Percentiles rank a stretch among this genome's conserved stretches.
phyloP scores from a whole-genome alignment of 257 asterid species.

The Jacaranda copaia region DNA sequence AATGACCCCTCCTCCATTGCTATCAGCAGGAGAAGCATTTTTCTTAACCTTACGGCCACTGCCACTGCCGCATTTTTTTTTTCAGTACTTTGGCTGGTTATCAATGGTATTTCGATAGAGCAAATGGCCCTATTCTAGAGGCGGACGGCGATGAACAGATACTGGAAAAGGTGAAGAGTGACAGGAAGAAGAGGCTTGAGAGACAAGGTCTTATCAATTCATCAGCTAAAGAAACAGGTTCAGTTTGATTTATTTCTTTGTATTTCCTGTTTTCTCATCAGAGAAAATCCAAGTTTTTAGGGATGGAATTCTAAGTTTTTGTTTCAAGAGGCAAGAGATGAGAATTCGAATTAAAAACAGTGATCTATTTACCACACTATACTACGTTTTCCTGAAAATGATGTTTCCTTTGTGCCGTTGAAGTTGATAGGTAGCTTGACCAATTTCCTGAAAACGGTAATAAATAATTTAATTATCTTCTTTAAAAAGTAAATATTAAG shows the following conservation, averaged over 20 bases:
- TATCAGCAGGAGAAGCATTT: constrained; percentile 56
- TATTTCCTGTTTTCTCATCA: too few relatives aligned
- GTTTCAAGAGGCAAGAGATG: neutral
- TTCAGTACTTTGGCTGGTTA: constrained; percentile 39
- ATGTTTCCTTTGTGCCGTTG: too few relatives aligned
- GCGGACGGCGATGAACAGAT: constrained; percentile 89
- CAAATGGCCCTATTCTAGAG: constrained; percentile 86
- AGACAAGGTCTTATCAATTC: constrained; percentile 65
- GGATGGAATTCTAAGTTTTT: neutral
- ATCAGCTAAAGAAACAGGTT: constrained; percentile 77
- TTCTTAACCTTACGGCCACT: constrained; percentile 53
- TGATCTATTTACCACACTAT: neutral
- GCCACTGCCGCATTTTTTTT: constrained; percentile 50
- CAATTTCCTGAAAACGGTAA: too few relatives aligned
- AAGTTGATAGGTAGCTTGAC: too few relatives aligned
- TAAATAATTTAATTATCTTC: too few relatives aligned
- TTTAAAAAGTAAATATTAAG: too few relatives aligned
- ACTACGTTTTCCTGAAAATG: too few relatives aligned
- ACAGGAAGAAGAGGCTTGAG: constrained; percentile 91
- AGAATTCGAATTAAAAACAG: neutral
- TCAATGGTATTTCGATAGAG: constrained; percentile 39
- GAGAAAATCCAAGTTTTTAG: neutral
- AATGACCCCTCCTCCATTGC: constrained; percentile 39
- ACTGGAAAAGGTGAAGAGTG: constrained; percentile 85
- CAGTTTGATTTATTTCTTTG: neutral